Evolutionary conservation across 1,284 basidiomycete genomes (phyloP), one percentile per base, ranked within the genome.

Genomic region (Leucoagaricus sp.): DNA sequence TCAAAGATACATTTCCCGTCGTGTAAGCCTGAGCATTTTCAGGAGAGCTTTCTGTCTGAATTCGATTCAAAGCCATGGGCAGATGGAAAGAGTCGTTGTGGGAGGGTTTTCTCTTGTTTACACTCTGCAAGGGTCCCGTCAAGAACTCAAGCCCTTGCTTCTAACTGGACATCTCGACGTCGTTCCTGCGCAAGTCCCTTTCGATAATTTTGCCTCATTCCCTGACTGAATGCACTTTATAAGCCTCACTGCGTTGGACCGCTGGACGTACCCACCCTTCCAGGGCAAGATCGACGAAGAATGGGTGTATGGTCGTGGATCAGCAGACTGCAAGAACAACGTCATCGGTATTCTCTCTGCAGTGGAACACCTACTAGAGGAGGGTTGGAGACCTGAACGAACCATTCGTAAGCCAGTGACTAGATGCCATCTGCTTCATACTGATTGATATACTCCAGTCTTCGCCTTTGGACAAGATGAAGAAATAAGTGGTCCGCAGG

Each of bases 391-490:
- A 5, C 53, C 53, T 1, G 28, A 41, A 21, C 48, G 53, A 21
- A 48, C 53, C 36, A 34, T 55, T 19, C 9, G 53, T 55, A 25
- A 48, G 34, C n/a, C 9, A 12, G 9, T 26, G 4, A n/a, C 13
- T n/a, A 41, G 4, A 8, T 51, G 2, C 13, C 1, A 29, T 15
- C 3, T 26, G 21, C 13, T 6, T 28, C 10, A 41, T 25, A 7
- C 36, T 19, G 9, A 40, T 25, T 3, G 8, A 26, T 4, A 6
- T 25, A 5, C 82, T 1, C 70, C 91, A 48, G 79, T 91, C 2
- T 72, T 91, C 38, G 80, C 85, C 1, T 86, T 85, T 61, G 89
- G 91, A 6, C 87, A 87, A 60, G 90, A 92, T 66, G 91, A 92
- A 67, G 90, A 93, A 72, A 71, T 78, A 10, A 77, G 77, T 53